Conservation (phyloP, 768 basidiomycete species). For the Hygrophoropsis aurantiaca region DNA sequence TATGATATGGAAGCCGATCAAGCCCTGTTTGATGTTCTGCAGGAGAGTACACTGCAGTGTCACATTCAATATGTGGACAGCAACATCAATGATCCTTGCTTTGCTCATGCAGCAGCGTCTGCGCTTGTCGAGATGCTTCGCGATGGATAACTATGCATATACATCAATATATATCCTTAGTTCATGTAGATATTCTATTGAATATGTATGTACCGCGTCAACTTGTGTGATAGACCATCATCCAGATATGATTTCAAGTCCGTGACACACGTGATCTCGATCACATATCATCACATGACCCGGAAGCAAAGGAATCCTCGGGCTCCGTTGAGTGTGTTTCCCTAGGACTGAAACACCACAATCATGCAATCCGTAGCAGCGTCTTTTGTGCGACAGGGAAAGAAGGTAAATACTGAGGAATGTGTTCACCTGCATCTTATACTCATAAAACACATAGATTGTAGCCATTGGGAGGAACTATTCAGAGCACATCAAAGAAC, state of each 20-base stretch:
- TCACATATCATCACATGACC: constrained; percentile 1
- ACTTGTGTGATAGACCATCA: too few species aligned
- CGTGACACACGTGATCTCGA: too few species aligned
- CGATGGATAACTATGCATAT: not conserved
- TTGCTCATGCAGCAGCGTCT: constrained; percentile 12
- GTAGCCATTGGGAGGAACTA: constrained; percentile 97
- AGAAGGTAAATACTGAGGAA: constrained; percentile 35
- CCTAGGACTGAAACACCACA: constrained; percentile 6
- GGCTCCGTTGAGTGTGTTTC: too few species aligned
- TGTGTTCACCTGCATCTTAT: not conserved
- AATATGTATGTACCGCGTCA: too few species aligned
- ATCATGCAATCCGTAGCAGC: constrained; percentile 34
- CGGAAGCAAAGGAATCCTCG: not conserved
- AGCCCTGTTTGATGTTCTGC: constrained; percentile 18
- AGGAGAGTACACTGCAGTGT: constrained; percentile 13
- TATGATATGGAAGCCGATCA: constrained; percentile 21
- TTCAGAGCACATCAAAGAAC: constrained; percentile 86
- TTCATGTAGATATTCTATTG: too few species aligned
- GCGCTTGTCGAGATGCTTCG: constrained; percentile 19
- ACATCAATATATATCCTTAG: too few species aligned
- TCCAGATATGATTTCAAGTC: too few species aligned
- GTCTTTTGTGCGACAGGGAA: constrained; percentile 45
- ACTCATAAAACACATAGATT: constrained; percentile 49
- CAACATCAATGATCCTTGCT: constrained; percentile 26
- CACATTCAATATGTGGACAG: constrained; percentile 20